Percentiles rank a stretch among this genome's conserved stretches.
Conservation (phyloP, 441 rosid species). For the Melastoma candidum region DNA sequence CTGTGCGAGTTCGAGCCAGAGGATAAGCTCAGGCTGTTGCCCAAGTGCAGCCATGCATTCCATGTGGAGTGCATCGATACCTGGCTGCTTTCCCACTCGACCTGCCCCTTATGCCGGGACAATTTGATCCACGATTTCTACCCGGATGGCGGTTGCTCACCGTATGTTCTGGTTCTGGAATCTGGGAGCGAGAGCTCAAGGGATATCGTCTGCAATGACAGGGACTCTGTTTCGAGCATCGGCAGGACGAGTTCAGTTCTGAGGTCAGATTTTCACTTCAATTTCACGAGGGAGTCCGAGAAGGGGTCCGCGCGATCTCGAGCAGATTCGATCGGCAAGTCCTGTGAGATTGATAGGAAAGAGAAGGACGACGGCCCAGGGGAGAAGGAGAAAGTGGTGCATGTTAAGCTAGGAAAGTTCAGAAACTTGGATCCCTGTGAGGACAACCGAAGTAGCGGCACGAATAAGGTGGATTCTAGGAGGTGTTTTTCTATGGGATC, state of each 20-base stretch:
- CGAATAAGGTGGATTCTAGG: slow-evolving; percentile 6
- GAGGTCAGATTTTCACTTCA: slow-evolving; percentile 33
- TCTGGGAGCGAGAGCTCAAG: slow-evolving; percentile 78
- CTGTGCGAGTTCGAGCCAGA: slow-evolving; percentile 83
- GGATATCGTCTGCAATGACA: slow-evolving; percentile 47
- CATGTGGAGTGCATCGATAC: slow-evolving; percentile 95
- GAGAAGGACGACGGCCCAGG: slow-evolving; percentile 21
- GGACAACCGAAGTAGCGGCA: background rate
- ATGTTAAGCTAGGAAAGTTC: slow-evolving; percentile 9
- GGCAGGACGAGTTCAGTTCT: slow-evolving; percentile 29
- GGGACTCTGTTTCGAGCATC: slow-evolving; percentile 10
- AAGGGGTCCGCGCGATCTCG: slow-evolving; percentile 30
- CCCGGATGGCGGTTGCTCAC: slow-evolving; percentile 38
- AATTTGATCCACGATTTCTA: slow-evolving; percentile 59
- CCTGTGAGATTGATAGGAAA: slow-evolving; percentile 23
- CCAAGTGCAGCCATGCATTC: slow-evolving; percentile 96
- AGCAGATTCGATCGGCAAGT: slow-evolving; percentile 22
- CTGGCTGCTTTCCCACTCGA: slow-evolving; percentile 96
- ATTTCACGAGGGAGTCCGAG: slow-evolving; percentile 27
- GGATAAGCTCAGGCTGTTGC: slow-evolving; percentile 83
- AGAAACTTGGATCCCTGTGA: slow-evolving; percentile 3
- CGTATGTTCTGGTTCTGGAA: slow-evolving; percentile 74
- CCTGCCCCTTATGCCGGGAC: slow-evolving; percentile 87
- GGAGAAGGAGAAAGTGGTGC: slow-evolving; percentile 33
- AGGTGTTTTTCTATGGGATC: slow-evolving; percentile 12